Evolutionary conservation across 352 stramenopile species (phyloP).

Genomic region (Pythium utonaiense): DNA sequence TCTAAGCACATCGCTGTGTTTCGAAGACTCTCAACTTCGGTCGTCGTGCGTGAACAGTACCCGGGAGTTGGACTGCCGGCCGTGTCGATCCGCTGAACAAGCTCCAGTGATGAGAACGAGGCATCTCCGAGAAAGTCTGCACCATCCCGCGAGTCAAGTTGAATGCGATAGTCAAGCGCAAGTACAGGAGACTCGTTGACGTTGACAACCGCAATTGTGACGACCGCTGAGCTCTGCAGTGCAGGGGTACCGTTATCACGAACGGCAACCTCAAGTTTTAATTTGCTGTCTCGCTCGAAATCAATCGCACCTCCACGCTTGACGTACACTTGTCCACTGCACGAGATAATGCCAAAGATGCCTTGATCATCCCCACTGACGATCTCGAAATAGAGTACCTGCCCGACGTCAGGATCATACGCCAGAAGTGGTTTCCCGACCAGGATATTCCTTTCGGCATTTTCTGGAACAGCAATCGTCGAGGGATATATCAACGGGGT

Average conservation of each 20-base stretch:
- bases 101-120: not conserved
- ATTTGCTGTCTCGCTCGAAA: constrained; percentile 26
- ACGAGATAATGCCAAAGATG: constrained; percentile 43
- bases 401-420: constrained; percentile 28
- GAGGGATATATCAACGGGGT: constrained; percentile 9
- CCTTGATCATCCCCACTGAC: constrained; percentile 21
- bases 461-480: constrained; percentile 9
- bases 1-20: constrained; percentile 5
- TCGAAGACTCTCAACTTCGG: constrained; percentile 4
- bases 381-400: constrained; percentile 27
- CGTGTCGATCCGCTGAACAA: constrained; percentile 9
- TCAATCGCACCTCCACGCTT: constrained; percentile 33
- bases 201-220: constrained; percentile 33
- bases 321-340: constrained; percentile 51
- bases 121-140: constrained; percentile 1
- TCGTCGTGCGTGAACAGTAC: constrained; percentile 4
- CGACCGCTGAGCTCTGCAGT: constrained; percentile 23
- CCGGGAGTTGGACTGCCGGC: not conserved
- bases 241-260: constrained; percentile 35
- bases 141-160: constrained; percentile 8
- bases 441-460: constrained; percentile 13
- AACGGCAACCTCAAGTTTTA: constrained; percentile 31
- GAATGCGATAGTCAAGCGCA: constrained; percentile 23
- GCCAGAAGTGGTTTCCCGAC: constrained; percentile 24
- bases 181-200: constrained; percentile 44